Percentiles rank a stretch among this genome's conserved stretches.
Conservation (phyloP, 495 filamentous ascomycete species). For the Sordaria brevicollis region DNA sequence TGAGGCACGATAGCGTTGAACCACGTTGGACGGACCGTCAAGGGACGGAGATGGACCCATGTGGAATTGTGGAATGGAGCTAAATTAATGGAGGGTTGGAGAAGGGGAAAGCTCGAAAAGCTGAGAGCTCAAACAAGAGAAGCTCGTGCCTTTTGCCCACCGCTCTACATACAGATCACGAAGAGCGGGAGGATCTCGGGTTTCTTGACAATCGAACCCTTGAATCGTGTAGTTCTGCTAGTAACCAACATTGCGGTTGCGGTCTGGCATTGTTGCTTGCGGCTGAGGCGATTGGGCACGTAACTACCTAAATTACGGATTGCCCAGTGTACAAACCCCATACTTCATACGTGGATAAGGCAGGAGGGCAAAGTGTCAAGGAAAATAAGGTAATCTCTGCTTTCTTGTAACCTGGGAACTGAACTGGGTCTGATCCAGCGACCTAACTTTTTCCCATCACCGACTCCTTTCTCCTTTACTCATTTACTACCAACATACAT, state of each 20-base stretch:
- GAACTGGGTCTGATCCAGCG: not conserved
- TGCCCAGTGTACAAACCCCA: not conserved
- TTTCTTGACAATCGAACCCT: not conserved
- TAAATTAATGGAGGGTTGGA: not conserved
- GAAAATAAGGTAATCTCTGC: not conserved
- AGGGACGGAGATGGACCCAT: not conserved
- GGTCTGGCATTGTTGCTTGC: not conserved
- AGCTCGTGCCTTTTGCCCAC: not conserved
- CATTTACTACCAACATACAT: not conserved
- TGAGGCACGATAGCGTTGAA: not conserved
- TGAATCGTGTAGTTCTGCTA: not conserved
- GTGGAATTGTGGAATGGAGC: not conserved
- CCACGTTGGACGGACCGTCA: not conserved
- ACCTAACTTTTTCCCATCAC: not conserved
- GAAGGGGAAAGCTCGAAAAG: not conserved
- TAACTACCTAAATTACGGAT: not conserved
- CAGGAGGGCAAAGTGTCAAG: not conserved
- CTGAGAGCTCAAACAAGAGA: too few relatives aligned
- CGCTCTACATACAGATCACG: not conserved
- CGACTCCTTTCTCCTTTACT: not conserved
- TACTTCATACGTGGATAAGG: not conserved
- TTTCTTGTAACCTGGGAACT: not conserved
- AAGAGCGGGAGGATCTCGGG: too few relatives aligned
- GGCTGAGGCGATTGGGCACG: not conserved
- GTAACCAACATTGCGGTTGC: not conserved